Evolutionary conservation across 371 early-diverging fungal genomes (phyloP).

Genomic region (Saksenaea oblongispora): DNA sequence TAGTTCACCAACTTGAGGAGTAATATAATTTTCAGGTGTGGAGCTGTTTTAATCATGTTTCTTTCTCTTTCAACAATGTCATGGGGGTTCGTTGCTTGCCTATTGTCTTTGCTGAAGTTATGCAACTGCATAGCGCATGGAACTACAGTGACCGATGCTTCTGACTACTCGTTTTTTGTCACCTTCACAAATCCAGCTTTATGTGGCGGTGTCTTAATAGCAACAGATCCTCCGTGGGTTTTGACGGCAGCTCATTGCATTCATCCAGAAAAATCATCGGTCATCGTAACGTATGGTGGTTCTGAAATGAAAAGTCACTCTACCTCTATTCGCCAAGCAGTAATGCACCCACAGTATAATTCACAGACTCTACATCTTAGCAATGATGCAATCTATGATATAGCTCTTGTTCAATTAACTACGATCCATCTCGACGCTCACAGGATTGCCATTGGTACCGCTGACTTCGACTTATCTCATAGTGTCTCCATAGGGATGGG

Average conservation of each 20-base stretch:
- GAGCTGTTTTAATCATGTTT: neutral
- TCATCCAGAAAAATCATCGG: neutral
- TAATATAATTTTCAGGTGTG: neutral
- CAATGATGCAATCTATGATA: conserved; percentile 19
- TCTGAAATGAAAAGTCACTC: neutral
- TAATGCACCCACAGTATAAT: conserved; percentile 4
- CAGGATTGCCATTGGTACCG: conserved; percentile 6
- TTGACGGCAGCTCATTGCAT: conserved; percentile 41
- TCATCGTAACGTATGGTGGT: neutral
- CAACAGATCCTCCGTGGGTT: conserved; percentile 39
- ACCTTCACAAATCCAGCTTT: conserved; percentile 22
- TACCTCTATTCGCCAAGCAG: conserved; percentile 1
- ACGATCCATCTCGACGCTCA: neutral
- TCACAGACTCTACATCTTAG: neutral
- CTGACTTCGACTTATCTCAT: neutral
- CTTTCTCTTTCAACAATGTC: neutral
- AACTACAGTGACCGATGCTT: conserved; percentile 10
- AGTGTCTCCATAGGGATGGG: conserved; percentile 29
- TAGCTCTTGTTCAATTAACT: conserved; percentile 15
- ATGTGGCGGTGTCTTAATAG: conserved; percentile 39
- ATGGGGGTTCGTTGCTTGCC: neutral
- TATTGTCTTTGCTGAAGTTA: neutral
- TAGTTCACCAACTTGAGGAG: neutral
- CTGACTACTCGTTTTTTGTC: conserved; percentile 29
- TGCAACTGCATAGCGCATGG: conserved; percentile 18